These are phyloP conservation scores for Ogataea salicorniae DNA, from an alignment of 805 yeast genomes.

Conservation along the genomic window DNA sequence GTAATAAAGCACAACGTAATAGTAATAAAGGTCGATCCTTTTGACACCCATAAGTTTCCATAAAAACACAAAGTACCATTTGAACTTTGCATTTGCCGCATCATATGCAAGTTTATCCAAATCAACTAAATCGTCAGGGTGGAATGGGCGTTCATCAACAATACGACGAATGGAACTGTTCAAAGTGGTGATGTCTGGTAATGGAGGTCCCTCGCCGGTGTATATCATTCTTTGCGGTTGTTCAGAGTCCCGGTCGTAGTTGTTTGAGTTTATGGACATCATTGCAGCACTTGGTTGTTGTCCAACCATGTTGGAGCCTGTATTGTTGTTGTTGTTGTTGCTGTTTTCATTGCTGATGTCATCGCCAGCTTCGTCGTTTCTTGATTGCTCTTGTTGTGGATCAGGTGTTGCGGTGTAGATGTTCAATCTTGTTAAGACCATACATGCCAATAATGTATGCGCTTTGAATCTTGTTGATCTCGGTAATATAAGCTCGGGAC, in stretches of 20 bases:
- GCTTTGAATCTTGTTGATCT: slow-evolving; percentile 25
- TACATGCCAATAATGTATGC: slow-evolving; percentile 20
- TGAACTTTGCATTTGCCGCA: slow-evolving; percentile 26
- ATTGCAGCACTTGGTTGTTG: neutral
- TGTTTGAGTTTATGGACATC: slow-evolving; percentile 1
- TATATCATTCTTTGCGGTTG: slow-evolving; percentile 7
- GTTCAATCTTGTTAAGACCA: slow-evolving; percentile 12
- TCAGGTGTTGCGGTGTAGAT: slow-evolving; percentile 5
- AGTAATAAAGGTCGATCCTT: slow-evolving; percentile 42
- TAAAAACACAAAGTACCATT: slow-evolving; percentile 32
- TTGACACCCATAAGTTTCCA: slow-evolving; percentile 57
- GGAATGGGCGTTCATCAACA: slow-evolving; percentile 33
- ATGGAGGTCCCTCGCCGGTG: slow-evolving; percentile 20
- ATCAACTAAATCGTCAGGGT: slow-evolving; percentile 36
- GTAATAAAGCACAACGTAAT: slow-evolving; percentile 41
- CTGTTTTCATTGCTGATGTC: too few species aligned
- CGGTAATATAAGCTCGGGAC: slow-evolving; percentile 14
- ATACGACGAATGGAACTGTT: slow-evolving; percentile 22
- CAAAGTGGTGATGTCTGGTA: slow-evolving; percentile 21
- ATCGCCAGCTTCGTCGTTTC: neutral
- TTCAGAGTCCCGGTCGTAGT: slow-evolving; percentile 5
- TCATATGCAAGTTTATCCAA: slow-evolving; percentile 42
- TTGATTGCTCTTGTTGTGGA: neutral
- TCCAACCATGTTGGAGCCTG: neutral
- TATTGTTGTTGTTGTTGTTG: neutral